A percentile compares a stretch with the other conserved stretches of the same genome.
These are phyloP conservation scores for Notholithocarpus densiflorus DNA, from an alignment of 306 rosid species.

Conservation along the genomic window DNA sequence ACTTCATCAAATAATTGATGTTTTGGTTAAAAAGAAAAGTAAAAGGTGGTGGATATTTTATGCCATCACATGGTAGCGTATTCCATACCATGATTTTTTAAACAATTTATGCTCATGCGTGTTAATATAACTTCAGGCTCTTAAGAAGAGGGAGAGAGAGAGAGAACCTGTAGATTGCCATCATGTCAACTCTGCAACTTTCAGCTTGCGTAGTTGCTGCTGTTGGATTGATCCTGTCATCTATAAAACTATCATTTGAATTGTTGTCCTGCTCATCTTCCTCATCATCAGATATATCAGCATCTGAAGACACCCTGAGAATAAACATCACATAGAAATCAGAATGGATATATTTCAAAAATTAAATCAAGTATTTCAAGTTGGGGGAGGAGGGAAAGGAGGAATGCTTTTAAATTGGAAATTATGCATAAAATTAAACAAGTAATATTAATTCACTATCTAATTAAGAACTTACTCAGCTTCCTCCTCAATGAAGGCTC, in stretches of 20 bases:
- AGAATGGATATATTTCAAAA: constrained; percentile 22
- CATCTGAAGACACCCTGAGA: constrained; percentile 69
- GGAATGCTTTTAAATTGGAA: neutral
- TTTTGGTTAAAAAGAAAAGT: neutral
- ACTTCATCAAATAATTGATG: neutral
- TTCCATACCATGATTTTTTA: too few relatives aligned
- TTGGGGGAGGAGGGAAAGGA: neutral
- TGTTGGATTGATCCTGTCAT: constrained; percentile 67
- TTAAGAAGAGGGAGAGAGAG: neutral
- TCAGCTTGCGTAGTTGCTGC: constrained; percentile 52
- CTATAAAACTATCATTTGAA: constrained; percentile 84
- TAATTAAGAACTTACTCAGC: constrained; percentile 72
- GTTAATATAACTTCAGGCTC: too few relatives aligned
- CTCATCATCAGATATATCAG: constrained; percentile 63
- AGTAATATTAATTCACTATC: neutral
- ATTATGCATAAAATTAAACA: neutral
- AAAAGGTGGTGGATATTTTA: neutral
- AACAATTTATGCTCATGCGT: too few relatives aligned
- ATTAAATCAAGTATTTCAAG: constrained; percentile 7
- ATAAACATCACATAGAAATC: constrained; percentile 20
- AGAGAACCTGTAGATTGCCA: constrained; percentile 76
- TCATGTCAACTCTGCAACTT: constrained; percentile 67
- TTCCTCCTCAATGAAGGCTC: constrained; percentile 82
- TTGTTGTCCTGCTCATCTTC: constrained; percentile 51
- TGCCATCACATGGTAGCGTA: neutral